Base-by-base conservation (phyloP, 352 stramenopile species). In the Phytophthora citrophthora region DNA sequence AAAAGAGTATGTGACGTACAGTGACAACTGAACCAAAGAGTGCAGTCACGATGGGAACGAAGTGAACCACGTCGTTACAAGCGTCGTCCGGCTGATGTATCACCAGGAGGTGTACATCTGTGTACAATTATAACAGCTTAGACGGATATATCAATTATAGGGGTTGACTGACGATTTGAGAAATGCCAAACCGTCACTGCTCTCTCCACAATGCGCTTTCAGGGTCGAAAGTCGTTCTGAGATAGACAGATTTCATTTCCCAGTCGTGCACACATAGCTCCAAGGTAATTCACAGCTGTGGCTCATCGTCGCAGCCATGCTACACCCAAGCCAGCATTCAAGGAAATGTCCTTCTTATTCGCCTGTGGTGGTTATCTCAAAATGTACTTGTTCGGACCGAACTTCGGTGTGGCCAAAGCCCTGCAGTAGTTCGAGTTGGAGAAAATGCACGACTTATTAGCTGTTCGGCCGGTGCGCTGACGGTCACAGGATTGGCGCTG, bases 371-470 rank as follows among this genome's bases (percentile, higher is more conserved):
- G 86, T 1, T 96, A 85, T 79, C 83, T 97, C 61, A 96, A 95
- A 66, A 90, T 90, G 81, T 96, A 95, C 68, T 66, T 90, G 16
- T 95, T 96, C 43, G n/a, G n/a, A n/a, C n/a, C n/a, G n/a, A n/a
- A n/a, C n/a, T n/a, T n/a, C n/a, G 89, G 89, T 41, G 88, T 96
- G 26, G 85, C 85, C 57, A 94, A 96, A 59, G 86, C 86, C 16
- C 74, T 96, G 20, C 86, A 96, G 50, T 56, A 95, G 57, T 78
- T 79, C 58, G 78, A 83, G 24, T 58, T 95, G 20, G 81, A 93
- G 50, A 68, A 70, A 27, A 81, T 29, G 75, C 84, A 29, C 76
- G 72, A n/a, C 64, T 93, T 29, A 93, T 94, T 39, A 88, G 88
- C 29, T 93, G 82, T 61, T 94, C 83, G 13, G 89, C 85, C 13